These are phyloP conservation scores for Termitomyces sp. DNA, from an alignment of 768 basidiomycete species.

Conservation along the genomic window DNA sequence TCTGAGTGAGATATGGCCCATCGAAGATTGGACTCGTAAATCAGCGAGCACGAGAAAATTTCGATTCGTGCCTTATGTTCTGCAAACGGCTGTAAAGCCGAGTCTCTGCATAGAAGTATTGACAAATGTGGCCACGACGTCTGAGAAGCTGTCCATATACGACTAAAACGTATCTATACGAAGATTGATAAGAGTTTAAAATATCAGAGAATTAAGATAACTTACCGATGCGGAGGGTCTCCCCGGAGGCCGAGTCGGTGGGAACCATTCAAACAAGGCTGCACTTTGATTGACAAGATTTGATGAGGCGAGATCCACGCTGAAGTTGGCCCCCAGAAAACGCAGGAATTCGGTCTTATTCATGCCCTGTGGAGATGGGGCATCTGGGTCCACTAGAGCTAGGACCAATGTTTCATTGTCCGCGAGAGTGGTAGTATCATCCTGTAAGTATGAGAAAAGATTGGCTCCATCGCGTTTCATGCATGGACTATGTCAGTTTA, in stretches of 20 bases:
- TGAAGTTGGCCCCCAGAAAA: conserved; percentile 35
- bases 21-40: too few species aligned
- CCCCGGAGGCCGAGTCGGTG: conserved; percentile 34
- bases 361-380: conserved; percentile 32
- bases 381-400: conserved; percentile 38
- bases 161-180: conserved; percentile 26
- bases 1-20: too few species aligned
- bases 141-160: conserved; percentile 27
- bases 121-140: conserved; percentile 22
- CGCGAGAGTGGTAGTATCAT: conserved; percentile 14
- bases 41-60: too few species aligned
- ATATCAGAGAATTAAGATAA: conserved; percentile 3
- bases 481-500: background rate
- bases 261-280: conserved; percentile 32
- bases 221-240: conserved; percentile 39
- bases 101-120: conserved; percentile 27
- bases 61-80: too few species aligned
- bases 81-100: too few species aligned
- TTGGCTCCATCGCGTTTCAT: conserved; percentile 26
- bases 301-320: conserved; percentile 14
- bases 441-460: conserved; percentile 23
- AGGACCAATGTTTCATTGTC: conserved; percentile 28
- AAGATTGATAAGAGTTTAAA: background rate
- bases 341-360: conserved; percentile 32
- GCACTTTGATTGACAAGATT: conserved; percentile 31